Percentiles rank a stretch among this genome's conserved stretches.
Evolutionary conservation across 1,284 basidiomycete genomes (phyloP).

Genomic region (Trichosporon coremiiforme): DNA sequence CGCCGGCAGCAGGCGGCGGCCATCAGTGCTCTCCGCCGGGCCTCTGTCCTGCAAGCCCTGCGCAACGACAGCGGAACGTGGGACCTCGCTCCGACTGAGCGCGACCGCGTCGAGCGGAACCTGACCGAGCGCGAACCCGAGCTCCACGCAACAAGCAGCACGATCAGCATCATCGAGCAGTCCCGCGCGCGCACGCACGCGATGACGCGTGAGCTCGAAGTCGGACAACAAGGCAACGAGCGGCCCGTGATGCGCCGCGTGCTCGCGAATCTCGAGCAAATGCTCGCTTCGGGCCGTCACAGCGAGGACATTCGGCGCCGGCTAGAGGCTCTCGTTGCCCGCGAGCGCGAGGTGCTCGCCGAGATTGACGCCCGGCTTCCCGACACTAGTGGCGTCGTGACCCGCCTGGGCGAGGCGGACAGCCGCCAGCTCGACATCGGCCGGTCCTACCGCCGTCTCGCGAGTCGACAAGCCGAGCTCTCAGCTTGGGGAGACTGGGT

Average conservation of each 20-base stretch:
- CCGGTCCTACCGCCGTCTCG: background rate
- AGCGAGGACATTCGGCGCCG: constrained; percentile 21
- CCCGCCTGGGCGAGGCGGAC: constrained; percentile 8
- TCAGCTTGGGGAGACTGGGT: background rate
- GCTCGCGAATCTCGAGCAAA: constrained; percentile 22
- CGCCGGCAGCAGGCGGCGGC: background rate
- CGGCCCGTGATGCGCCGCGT: constrained; percentile 23
- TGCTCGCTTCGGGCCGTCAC: constrained; percentile 19
- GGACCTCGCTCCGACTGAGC: background rate
- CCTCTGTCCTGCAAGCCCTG: background rate
- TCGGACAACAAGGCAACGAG: constrained; percentile 5
- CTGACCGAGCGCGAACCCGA: background rate
- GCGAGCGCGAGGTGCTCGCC: constrained; percentile 22
- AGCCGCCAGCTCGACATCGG: background rate
- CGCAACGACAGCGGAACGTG: background rate
- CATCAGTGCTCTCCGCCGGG: background rate
- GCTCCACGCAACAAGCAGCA: background rate
- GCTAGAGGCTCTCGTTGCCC: constrained; percentile 20
- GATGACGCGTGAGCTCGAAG: constrained; percentile 18
- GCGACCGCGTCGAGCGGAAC: background rate
- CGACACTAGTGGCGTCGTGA: background rate
- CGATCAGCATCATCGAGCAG: constrained; percentile 21
- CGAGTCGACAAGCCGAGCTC: background rate
- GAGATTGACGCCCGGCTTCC: constrained; percentile 14
- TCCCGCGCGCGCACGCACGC: constrained; percentile 20